Percentiles rank a stretch among this genome's conserved stretches.
These are phyloP conservation scores for Dioscorea alata DNA, from an alignment of 106 monocot species.

Conservation along the genomic window DNA sequence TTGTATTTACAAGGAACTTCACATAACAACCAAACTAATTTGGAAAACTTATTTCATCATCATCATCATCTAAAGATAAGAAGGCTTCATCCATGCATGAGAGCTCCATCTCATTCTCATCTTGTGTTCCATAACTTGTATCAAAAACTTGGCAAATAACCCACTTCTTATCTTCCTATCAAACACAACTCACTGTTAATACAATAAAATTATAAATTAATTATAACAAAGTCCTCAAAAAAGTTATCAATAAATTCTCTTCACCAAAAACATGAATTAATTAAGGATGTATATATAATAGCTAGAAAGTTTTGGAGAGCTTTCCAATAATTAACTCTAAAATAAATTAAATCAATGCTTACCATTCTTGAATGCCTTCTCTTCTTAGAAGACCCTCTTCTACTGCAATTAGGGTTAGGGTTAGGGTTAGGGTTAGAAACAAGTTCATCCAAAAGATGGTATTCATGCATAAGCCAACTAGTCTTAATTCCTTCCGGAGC, in stretches of 20 bases:
- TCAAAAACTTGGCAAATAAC: slow-evolving; percentile 73
- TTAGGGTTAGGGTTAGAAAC: not conserved
- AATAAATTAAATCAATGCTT: too few relatives aligned
- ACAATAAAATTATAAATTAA: too few relatives aligned
- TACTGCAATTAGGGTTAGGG: slow-evolving; percentile 4
- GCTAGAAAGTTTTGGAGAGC: not conserved
- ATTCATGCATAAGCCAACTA: slow-evolving; percentile 91
- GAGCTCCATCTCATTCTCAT: slow-evolving; percentile 56
- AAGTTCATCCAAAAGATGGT: slow-evolving; percentile 38
- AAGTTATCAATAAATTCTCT: too few relatives aligned
- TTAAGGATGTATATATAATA: not conserved
- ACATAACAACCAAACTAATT: slow-evolving; percentile 7
- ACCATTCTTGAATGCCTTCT: slow-evolving; percentile 10
- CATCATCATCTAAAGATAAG: slow-evolving; percentile 76
- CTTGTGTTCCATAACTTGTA: slow-evolving; percentile 18
- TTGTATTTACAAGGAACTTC: too few relatives aligned
- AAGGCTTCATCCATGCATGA: slow-evolving; percentile 90
- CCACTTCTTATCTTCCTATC: slow-evolving; percentile 59
- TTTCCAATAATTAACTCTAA: slow-evolving; percentile 17
- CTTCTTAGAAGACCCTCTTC: slow-evolving; percentile 25
- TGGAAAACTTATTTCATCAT: slow-evolving; percentile 71
- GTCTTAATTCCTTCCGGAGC: slow-evolving; percentile 43
- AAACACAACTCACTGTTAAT: not conserved
- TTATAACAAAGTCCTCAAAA: too few relatives aligned
- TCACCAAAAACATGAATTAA: too few relatives aligned